phyloP scores from a whole-genome alignment of 306 rosid species.

The Vicia faba region DNA sequence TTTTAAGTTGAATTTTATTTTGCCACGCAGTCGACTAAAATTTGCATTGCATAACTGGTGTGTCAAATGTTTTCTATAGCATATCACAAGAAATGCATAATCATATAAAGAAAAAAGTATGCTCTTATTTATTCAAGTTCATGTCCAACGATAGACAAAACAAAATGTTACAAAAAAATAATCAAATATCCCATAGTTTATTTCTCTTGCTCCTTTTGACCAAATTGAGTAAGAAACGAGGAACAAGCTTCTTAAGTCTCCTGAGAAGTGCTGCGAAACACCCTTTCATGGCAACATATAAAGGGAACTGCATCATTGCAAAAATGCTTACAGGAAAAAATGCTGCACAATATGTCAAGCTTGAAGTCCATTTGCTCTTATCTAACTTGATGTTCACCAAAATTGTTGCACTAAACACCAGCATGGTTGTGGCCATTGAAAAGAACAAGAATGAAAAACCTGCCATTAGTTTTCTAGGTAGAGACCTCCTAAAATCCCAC shows the following conservation, averaged over 20 bases:
- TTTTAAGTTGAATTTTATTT: conserved; percentile 10
- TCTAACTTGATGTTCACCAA: conserved; percentile 38
- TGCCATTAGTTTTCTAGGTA: conserved; percentile 42
- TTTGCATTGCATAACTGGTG: not conserved
- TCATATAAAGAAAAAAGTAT: not conserved
- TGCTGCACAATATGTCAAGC: conserved; percentile 36
- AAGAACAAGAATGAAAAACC: conserved; percentile 45
- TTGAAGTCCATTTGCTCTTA: conserved; percentile 37
- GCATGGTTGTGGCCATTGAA: conserved; percentile 50
- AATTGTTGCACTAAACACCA: conserved; percentile 42
- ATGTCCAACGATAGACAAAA: conserved; percentile 6
- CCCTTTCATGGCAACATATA: conserved; percentile 34
- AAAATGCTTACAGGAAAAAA: conserved; percentile 43
- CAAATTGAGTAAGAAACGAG: conserved; percentile 36
- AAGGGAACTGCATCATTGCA: conserved; percentile 44
- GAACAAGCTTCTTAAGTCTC: conserved; percentile 36
- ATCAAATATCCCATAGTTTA: conserved; percentile 23
- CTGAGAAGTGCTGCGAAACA: not conserved
- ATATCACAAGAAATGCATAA: not conserved
- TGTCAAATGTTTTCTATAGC: not conserved
- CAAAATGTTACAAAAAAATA: not conserved
- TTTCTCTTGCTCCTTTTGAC: conserved; percentile 16
- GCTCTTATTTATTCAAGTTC: conserved; percentile 8
- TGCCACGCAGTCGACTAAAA: not conserved
- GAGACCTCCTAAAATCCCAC: conserved; percentile 46